Percentiles rank a stretch among this genome's conserved stretches.
phyloP scores from a whole-genome alignment of 352 stramenopile genomes.

The Globisporangium paddicum region DNA sequence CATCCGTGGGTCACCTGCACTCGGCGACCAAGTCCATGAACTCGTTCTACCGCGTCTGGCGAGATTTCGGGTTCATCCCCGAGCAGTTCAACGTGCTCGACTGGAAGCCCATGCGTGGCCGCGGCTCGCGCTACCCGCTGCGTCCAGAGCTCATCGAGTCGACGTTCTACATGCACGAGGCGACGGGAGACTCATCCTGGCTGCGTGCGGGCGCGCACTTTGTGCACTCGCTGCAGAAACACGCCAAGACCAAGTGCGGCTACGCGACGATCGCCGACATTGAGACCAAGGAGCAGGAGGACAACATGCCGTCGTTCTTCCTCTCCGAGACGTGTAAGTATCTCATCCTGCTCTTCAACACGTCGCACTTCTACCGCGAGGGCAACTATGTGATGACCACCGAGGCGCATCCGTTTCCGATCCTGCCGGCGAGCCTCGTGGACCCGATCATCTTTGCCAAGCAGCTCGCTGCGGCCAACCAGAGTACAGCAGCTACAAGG shows the following conservation, averaged over 20 bases:
- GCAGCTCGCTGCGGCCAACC: conserved; percentile 2
- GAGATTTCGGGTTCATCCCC: conserved; percentile 94
- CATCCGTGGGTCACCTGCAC: conserved; percentile 89
- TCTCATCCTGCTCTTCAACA: conserved; percentile 95
- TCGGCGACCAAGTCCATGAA: conserved; percentile 88
- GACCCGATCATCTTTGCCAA: conserved; percentile 32
- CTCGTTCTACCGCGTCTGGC: conserved; percentile 94
- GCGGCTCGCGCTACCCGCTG: conserved; percentile 86
- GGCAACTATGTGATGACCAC: conserved; percentile 95
- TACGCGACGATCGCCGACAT: conserved; percentile 90
- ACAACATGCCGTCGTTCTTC: conserved; percentile 99
- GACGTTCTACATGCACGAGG: conserved; percentile 94
- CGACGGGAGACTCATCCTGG: conserved; percentile 82
- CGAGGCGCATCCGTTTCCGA: conserved; percentile 93
- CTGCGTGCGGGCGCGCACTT: conserved; percentile 71
- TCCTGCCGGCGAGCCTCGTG: conserved; percentile 48
- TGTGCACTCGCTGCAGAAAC: conserved; percentile 87
- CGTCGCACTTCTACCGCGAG: conserved; percentile 86
- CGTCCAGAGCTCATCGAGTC: conserved; percentile 98
- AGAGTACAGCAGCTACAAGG: neutral
- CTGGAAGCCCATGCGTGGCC: conserved; percentile 64
- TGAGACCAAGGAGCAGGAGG: conserved; percentile 83
- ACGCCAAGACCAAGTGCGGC: conserved; percentile 90
- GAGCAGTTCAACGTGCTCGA: conserved; percentile 93
- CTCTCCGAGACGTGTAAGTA: conserved; percentile 99